These are phyloP conservation scores for Phialophora tarda DNA, from an alignment of 2,329 filamentous ascomycete genomes.

Conservation along the genomic window DNA sequence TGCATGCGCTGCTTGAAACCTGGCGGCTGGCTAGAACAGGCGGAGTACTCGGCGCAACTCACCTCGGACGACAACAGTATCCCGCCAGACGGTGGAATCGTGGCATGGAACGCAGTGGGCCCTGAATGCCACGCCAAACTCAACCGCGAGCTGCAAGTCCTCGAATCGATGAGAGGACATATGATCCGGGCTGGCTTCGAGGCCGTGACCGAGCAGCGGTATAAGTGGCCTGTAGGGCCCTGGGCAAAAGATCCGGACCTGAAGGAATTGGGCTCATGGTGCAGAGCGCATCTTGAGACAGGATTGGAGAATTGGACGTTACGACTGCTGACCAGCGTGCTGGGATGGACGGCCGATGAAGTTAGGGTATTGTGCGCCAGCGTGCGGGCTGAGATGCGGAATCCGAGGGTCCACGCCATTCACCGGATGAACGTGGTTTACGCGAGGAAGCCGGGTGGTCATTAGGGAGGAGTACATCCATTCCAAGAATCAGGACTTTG, in stretches of 20 bases:
- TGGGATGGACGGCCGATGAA: conserved; percentile 40
- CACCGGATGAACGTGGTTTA: conserved; percentile 36
- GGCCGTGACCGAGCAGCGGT: conserved; percentile 41
- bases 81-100: conserved; percentile 44
- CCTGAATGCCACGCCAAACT: conserved; percentile 43
- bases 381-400: conserved; percentile 27
- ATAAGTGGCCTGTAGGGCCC: conserved; percentile 43
- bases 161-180: conserved; percentile 37
- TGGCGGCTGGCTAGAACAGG: conserved; percentile 52
- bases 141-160: conserved; percentile 43
- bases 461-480: neutral
- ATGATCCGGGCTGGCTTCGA: conserved; percentile 43
- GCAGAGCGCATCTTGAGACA: conserved; percentile 41
- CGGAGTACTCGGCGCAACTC: conserved; percentile 31
- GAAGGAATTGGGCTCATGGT: conserved; percentile 43
- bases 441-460: conserved; percentile 25
- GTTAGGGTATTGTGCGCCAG: conserved; percentile 30
- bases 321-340: conserved; percentile 42
- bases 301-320: conserved; percentile 45
- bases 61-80: conserved; percentile 46
- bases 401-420: conserved; percentile 30
- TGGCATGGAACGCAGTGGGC: conserved; percentile 41
- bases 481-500: neutral
- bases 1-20: conserved; percentile 43
- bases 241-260: conserved; percentile 42